A percentile compares a stretch with the other conserved stretches of the same genome.
Conservation (phyloP, 169 alveolate species). For the Plasmodium berghei region DNA sequence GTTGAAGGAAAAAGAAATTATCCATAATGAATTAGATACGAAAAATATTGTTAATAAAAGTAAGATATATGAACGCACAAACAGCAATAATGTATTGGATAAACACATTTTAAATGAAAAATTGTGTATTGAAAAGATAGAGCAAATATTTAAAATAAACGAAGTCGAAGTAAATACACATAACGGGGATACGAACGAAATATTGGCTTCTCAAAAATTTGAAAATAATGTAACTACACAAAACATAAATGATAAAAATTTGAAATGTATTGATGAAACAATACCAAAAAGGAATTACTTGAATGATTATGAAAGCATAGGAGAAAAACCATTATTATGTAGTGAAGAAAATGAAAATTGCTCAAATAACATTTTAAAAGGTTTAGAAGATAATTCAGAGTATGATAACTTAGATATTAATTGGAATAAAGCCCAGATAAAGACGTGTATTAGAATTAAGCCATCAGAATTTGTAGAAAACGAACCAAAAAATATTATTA, state of each 20-base stretch:
- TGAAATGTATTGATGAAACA: background rate
- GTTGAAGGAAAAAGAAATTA: background rate
- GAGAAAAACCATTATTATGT: conserved; percentile 1
- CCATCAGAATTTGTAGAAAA: conserved; percentile 53
- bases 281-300: background rate
- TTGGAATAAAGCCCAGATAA: conserved; percentile 75
- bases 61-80: background rate
- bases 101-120: background rate
- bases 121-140: background rate
- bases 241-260: background rate
- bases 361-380: conserved; percentile 13
- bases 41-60: conserved; percentile 11
- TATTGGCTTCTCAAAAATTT: background rate
- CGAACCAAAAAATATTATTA: conserved; percentile 27
- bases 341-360: conserved; percentile 24
- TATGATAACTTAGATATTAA: conserved; percentile 53
- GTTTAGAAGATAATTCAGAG: conserved; percentile 12
- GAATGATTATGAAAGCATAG: background rate
- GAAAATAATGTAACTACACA: conserved; percentile 5
- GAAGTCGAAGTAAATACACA: conserved; percentile 1
- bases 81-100: background rate
- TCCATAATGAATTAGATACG: background rate
- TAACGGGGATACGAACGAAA: background rate
- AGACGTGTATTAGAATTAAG: conserved; percentile 74
- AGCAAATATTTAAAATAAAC: too few species aligned